Conservation (phyloP, 2,329 filamentous ascomycete genomes). For the Cladosporium sp. region DNA sequence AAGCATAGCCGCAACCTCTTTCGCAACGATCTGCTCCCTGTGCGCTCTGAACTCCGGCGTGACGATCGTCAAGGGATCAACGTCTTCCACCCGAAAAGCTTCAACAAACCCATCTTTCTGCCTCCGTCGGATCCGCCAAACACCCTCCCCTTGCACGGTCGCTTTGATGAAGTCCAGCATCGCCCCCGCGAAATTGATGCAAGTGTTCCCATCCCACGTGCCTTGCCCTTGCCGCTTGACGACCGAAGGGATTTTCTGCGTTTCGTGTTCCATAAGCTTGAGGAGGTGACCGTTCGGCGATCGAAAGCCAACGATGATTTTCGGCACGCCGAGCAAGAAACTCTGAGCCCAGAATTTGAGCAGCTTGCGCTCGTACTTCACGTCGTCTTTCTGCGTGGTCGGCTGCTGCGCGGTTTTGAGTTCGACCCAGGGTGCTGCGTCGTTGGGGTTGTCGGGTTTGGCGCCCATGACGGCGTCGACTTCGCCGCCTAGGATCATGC, state of each 20-base stretch:
- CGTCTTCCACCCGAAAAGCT: conserved; percentile 68
- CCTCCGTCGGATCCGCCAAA: conserved; percentile 73
- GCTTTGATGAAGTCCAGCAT: conserved; percentile 57
- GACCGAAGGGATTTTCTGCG: conserved; percentile 69
- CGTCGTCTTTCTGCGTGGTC: conserved; percentile 60
- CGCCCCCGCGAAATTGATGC: conserved; percentile 80
- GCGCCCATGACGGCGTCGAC: conserved; percentile 90
- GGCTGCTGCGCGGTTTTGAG: conserved; percentile 69
- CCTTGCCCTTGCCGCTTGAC: conserved; percentile 60
- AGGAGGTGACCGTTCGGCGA: conserved; percentile 67
- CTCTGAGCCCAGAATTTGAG: conserved; percentile 91
- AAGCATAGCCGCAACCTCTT: conserved; percentile 12
- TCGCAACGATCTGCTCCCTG: conserved; percentile 38
- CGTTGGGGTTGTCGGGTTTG: conserved; percentile 62
- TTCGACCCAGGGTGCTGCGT: conserved; percentile 87
- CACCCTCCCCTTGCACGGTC: conserved; percentile 56
- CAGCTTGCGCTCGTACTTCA: conserved; percentile 62
- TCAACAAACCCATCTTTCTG: conserved; percentile 64
- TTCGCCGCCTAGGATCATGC: conserved; percentile 82
- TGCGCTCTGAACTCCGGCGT: conserved; percentile 75
- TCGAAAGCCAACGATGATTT: conserved; percentile 86
- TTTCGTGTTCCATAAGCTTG: conserved; percentile 73
- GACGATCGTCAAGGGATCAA: conserved; percentile 71
- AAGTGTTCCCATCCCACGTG: conserved; percentile 88
- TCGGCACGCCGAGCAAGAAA: conserved; percentile 62